Evolutionary conservation across 768 basidiomycete species (phyloP), one percentile per base, ranked within the genome.

Genomic region (Hygrocybe coccinea): DNA sequence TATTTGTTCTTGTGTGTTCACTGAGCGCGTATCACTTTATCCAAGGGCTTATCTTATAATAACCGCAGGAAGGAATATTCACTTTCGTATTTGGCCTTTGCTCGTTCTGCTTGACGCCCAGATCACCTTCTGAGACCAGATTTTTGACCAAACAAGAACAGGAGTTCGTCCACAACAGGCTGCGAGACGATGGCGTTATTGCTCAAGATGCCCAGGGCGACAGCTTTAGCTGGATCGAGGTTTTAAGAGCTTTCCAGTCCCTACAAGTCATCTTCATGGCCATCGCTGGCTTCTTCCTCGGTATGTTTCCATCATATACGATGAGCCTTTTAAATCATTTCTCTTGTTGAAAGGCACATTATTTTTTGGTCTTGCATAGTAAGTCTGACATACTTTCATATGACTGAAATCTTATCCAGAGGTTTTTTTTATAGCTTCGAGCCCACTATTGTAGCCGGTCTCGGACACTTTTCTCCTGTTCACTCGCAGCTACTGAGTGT

Each of bases 401-500:
- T 55, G n/a, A 38, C 39, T n/a, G 14, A 2, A 5, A 17, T 21
- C 33, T 51, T 51, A 6, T 19, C 36, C 14, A n/a, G 35, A 19
- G n/a, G 22, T 50, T n/a, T 43, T 21, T 29, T 41, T 6, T 58
- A 52, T 46, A 82, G 87, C 60, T 90, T 91, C 68, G 72, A 82
- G 7, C 89, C 89, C 5, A 84, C 85, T 3, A 87, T 91, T 67
- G 80, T 91, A 5, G 72, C 79, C 29, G 72, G 74, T 15, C 75
- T 87, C 2, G 85, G 85, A 17, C 33, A 38, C 25, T 85, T 78
- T 64, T 75, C 74, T 2, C 74, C 77, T 0, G 72, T 79, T 33
- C 66, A 71, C 21, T 79, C 82, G 10, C 84, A 87, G 62, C 72
- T 87, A 2, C 80, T 84, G 76, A 83, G 79, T 12, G 85, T 86